phyloP scores from a whole-genome alignment of 495 filamentous ascomycete species.

The Penicillium pancosmium region DNA sequence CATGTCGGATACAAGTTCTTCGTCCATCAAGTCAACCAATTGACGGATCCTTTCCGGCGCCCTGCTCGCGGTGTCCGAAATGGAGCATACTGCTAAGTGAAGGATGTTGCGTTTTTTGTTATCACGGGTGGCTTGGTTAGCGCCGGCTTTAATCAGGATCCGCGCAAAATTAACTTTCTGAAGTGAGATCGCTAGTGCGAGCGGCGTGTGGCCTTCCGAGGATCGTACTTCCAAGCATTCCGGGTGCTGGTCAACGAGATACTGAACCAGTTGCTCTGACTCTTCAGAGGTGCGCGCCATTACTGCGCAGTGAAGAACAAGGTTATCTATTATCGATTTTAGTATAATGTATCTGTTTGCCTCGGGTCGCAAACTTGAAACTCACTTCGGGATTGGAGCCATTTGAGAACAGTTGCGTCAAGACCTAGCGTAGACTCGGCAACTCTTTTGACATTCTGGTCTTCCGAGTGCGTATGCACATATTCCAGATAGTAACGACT shows the following conservation, averaged over 20 bases:
- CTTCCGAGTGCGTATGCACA: constrained; percentile 54
- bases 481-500: constrained; percentile 64
- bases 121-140: constrained; percentile 63
- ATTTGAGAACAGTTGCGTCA: constrained; percentile 59
- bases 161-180: constrained; percentile 56
- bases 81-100: constrained; percentile 50
- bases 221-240: constrained; percentile 61
- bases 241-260: constrained; percentile 60
- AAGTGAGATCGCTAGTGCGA: constrained; percentile 58
- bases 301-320: constrained; percentile 69
- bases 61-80: constrained; percentile 12
- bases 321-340: constrained; percentile 47
- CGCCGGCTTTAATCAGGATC: constrained; percentile 63
- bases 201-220: constrained; percentile 57
- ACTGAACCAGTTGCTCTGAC: constrained; percentile 57
- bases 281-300: constrained; percentile 42
- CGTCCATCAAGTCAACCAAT: constrained; percentile 58
- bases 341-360: background rate
- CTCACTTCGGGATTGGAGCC: constrained; percentile 58
- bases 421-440: constrained; percentile 56
- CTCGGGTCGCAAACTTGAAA: background rate
- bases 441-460: constrained; percentile 59
- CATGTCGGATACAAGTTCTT: constrained; percentile 45
- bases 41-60: constrained; percentile 32
- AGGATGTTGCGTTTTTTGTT: constrained; percentile 58